A percentile compares a stretch with the other conserved stretches of the same genome.
Evolutionary conservation across 2,329 filamentous ascomycete species (phyloP).

Genomic region (Microdochium trichocladiopsis): DNA sequence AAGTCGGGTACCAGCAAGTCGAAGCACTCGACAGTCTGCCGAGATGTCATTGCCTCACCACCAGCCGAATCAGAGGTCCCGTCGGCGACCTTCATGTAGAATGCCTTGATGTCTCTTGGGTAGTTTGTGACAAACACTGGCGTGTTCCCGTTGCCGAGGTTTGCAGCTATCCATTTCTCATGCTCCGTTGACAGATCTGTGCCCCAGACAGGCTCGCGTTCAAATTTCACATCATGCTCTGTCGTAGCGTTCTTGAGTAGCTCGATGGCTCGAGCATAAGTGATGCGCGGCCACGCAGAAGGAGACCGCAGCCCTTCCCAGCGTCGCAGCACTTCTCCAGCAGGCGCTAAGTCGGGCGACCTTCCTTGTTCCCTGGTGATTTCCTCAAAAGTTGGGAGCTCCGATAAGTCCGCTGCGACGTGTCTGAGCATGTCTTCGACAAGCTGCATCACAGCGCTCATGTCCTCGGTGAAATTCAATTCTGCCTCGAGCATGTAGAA

Average conservation of each 20-base stretch:
- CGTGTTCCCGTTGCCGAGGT: constrained; percentile 36
- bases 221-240: constrained; percentile 47
- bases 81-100: constrained; percentile 59
- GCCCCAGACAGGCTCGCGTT: constrained; percentile 63
- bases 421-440: constrained; percentile 70
- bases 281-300: constrained; percentile 68
- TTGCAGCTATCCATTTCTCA: constrained; percentile 75
- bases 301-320: constrained; percentile 61
- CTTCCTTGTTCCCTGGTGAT: constrained; percentile 35
- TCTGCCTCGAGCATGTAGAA: constrained; percentile 99
- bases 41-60: not conserved
- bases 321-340: constrained; percentile 51
- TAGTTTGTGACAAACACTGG: constrained; percentile 94
- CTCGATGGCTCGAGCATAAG: constrained; percentile 72
- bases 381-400: constrained; percentile 35
- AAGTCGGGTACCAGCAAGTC: constrained; percentile 81
- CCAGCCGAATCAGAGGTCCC: not conserved
- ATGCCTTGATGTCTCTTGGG: constrained; percentile 82
- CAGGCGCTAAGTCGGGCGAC: constrained; percentile 33
- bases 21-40: constrained; percentile 75
- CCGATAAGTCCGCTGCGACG: constrained; percentile 30
- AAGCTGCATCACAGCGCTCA: constrained; percentile 69
- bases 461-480: constrained; percentile 66
- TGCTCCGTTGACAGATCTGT: constrained; percentile 82
- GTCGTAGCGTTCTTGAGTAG: constrained; percentile 49